phyloP scores from a whole-genome alignment of 2,329 filamentous ascomycete species.

The Cladosporium oxysporum region DNA sequence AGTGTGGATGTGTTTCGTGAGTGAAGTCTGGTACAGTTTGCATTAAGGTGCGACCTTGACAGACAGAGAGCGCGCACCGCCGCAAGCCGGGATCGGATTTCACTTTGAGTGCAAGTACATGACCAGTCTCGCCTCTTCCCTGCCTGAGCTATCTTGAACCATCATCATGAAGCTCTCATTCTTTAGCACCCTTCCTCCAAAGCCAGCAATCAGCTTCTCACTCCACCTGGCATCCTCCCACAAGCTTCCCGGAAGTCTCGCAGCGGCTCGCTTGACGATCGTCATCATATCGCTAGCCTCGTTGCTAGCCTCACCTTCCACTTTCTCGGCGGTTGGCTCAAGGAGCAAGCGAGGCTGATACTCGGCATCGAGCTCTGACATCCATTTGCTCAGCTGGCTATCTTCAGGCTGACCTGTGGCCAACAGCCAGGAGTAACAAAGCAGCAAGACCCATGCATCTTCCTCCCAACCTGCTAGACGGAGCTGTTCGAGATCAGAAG shows the following conservation, averaged over 20 bases:
- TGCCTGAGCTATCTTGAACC: constrained; percentile 26
- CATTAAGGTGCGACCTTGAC: neutral
- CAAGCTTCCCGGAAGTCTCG: constrained; percentile 24
- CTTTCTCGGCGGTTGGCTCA: constrained; percentile 11
- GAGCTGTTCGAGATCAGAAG: constrained; percentile 34
- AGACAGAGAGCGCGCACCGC: neutral
- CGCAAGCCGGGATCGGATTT: neutral
- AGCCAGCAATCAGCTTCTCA: constrained; percentile 31
- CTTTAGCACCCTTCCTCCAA: constrained; percentile 34
- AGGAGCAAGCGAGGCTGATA: constrained; percentile 13
- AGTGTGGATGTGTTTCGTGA: neutral
- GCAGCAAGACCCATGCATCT: constrained; percentile 38
- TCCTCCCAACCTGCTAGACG: constrained; percentile 40
- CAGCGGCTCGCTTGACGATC: constrained; percentile 27
- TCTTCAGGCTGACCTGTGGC: constrained; percentile 61
- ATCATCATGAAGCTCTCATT: constrained; percentile 38
- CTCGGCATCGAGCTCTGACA: constrained; percentile 13
- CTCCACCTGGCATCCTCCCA: constrained; percentile 35
- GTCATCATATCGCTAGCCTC: constrained; percentile 30
- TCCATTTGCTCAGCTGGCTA: constrained; percentile 11
- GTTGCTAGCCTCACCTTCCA: constrained; percentile 24
- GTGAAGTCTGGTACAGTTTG: neutral
- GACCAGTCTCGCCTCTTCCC: constrained; percentile 32
- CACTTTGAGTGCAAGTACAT: constrained; percentile 33
- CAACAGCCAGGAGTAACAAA: constrained; percentile 31